Conservation (phyloP, 208 protist genomes). For the Paratrypanosoma confusum region DNA sequence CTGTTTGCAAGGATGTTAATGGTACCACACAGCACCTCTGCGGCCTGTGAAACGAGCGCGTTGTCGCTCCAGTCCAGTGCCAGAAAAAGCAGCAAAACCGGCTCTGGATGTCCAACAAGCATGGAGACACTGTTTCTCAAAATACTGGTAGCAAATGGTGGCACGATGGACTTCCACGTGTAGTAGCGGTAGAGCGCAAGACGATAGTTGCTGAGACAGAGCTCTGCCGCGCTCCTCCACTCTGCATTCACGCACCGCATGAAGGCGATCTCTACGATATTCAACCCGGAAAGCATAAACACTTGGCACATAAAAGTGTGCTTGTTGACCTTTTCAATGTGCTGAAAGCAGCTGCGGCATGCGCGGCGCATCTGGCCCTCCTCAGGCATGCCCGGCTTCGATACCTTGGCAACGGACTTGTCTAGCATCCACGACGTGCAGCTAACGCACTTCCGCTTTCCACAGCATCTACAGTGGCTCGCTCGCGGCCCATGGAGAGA, state of each 20-base stretch:
- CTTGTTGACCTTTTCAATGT: constrained; percentile 29
- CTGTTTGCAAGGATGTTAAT: no score
- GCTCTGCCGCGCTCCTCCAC: constrained; percentile 57
- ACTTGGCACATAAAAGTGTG: constrained; percentile 49
- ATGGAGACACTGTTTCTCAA: constrained; percentile 48
- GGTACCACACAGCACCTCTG: constrained; percentile 3
- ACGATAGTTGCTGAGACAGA: constrained; percentile 67
- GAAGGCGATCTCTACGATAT: constrained; percentile 47
- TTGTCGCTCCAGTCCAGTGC: constrained; percentile 12
- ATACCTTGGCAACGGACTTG: constrained; percentile 56
- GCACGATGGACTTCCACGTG: constrained; percentile 23
- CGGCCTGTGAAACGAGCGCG: not conserved
- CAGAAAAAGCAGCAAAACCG: constrained; percentile 14
- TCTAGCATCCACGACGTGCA: constrained; percentile 48
- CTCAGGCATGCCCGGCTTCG: constrained; percentile 32
- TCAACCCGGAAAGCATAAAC: constrained; percentile 42
- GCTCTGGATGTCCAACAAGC: constrained; percentile 22
- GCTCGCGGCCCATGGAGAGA: constrained; percentile 20
- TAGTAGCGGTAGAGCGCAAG: constrained; percentile 43
- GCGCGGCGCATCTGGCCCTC: constrained; percentile 43
- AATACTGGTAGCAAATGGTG: constrained; percentile 27
- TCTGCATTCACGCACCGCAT: constrained; percentile 45
- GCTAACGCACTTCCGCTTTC: constrained; percentile 34
- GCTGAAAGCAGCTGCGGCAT: constrained; percentile 43
- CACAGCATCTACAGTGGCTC: constrained; percentile 62